Percentiles rank a stretch among this genome's conserved stretches.
These are phyloP conservation scores for Sphagnum tenellum DNA, from an alignment of 225 moss, liverwort and hornwort genomes.

Conservation along the genomic window DNA sequence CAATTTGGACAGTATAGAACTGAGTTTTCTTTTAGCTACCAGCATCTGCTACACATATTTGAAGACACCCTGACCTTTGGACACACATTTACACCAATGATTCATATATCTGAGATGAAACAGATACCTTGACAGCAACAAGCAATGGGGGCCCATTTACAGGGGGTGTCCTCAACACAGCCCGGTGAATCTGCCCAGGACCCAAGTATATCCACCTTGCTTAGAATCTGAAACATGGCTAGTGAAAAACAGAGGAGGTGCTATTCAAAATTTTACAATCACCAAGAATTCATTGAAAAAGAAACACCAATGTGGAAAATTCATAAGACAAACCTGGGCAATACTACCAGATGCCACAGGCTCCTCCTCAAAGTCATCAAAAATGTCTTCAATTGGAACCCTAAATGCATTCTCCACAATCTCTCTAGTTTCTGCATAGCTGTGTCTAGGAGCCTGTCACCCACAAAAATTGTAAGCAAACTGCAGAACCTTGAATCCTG, in stretches of 20 bases:
- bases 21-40: too few species aligned
- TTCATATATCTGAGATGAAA: background rate
- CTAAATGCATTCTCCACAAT: constrained; percentile 77
- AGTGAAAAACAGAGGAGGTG: too few species aligned
- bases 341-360: constrained; percentile 97
- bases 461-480: constrained; percentile 2
- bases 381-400: constrained; percentile 62
- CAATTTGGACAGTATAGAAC: too few species aligned
- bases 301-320: too few species aligned
- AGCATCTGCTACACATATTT: too few species aligned
- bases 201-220: background rate
- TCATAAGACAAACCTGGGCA: constrained; percentile 51
- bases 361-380: constrained; percentile 75
- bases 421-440: constrained; percentile 61
- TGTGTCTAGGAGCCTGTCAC: constrained; percentile 77
- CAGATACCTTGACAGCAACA: constrained; percentile 79
- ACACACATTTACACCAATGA: background rate
- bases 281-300: too few species aligned
- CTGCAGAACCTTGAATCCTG: background rate
- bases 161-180: constrained; percentile 43
- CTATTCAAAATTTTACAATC: too few species aligned
- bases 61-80: too few species aligned
- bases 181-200: constrained; percentile 58
- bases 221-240: too few species aligned
- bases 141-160: constrained; percentile 35